Evolutionary conservation across 2,329 filamentous ascomycete species (phyloP), one percentile per base, ranked within the genome.

Genomic region (Arthrinium puccinioides): DNA sequence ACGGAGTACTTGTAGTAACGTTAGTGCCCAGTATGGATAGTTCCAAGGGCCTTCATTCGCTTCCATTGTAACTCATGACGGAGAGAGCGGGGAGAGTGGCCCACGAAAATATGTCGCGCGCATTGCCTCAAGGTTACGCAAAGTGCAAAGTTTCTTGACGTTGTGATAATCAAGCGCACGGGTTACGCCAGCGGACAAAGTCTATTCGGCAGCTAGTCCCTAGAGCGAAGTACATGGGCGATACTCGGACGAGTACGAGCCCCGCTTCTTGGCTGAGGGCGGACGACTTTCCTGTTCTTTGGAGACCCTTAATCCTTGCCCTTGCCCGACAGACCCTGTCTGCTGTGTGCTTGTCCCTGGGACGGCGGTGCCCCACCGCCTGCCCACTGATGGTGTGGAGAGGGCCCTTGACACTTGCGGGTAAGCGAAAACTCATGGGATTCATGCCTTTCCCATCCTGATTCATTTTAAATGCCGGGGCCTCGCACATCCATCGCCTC

Each of bases 381-480:
- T 31, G 27, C 21, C 32, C 32, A 40, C 38, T 36, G 32, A 31
- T 29, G 26, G 27, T 35, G 32, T 39, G 24, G 32, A 27, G 40
- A 24, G 23, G 24, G 30, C 21, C 32, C 31, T 24, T 39, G 38
- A 32, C 32, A 26, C 38, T 40, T 40, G 37, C 33, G 33, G 40
- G 37, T 34, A 36, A 39, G 36, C 40, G 33, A 42, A 39, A 42
- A 42, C 40, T 42, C 35, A 42, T 42, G 40, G 40, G 40, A 42
- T 42, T 42, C 37, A 42, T 42, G 40, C 40, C 19, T 39, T 42
- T 42, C 36, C 40, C 40, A 42, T 42, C n/a, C n/a, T n/a, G 37
- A 36, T 41, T 30, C 32, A 36, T 31, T 42, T 39, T 36, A 39
- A 42, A 40, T 19, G 24, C 32, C 11, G 32, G 26, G 32, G n/a